These are phyloP conservation scores for Thelonectria blattea DNA, from an alignment of 2,329 filamentous ascomycete genomes.

Conservation along the genomic window DNA sequence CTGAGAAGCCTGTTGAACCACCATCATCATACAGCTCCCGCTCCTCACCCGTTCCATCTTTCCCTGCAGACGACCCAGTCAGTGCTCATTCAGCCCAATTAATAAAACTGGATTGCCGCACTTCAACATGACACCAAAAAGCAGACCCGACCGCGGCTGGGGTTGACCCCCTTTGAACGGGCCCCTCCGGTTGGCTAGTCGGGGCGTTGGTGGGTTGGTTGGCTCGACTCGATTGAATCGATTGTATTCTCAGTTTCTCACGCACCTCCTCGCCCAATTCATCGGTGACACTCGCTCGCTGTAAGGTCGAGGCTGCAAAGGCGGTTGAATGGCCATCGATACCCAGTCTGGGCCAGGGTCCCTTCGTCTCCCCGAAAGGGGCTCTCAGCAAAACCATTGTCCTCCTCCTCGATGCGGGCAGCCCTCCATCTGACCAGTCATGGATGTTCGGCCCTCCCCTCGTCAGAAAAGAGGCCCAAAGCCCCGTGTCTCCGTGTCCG, in stretches of 20 bases:
- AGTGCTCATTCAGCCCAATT: slow-evolving; percentile 13
- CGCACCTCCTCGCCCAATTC: slow-evolving; percentile 7
- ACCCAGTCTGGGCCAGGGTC: neutral
- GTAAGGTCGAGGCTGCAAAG: slow-evolving; percentile 3
- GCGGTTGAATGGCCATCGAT: slow-evolving; percentile 11
- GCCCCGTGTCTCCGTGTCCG: slow-evolving; percentile 25
- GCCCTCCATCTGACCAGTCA: slow-evolving; percentile 1
- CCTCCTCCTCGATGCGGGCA: slow-evolving; percentile 20
- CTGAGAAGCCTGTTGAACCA: neutral
- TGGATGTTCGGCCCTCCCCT: neutral
- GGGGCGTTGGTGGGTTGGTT: slow-evolving; percentile 11
- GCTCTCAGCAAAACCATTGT: slow-evolving; percentile 18
- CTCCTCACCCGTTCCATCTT: slow-evolving; percentile 4
- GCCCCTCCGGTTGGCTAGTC: slow-evolving; percentile 28
- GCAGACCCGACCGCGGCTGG: slow-evolving; percentile 8
- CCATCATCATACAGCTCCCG: slow-evolving; percentile 1
- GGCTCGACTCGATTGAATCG: slow-evolving; percentile 9
- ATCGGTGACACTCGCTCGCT: neutral
- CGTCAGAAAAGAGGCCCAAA: neutral
- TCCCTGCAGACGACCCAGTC: slow-evolving; percentile 17
- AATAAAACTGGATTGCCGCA: slow-evolving; percentile 18
- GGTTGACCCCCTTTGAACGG: slow-evolving; percentile 12
- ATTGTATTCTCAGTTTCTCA: slow-evolving; percentile 13
- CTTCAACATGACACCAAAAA: slow-evolving; percentile 16
- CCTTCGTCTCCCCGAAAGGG: slow-evolving; percentile 11